Evolutionary conservation across 2,329 filamentous ascomycete genomes (phyloP).

Genomic region (Alternaria hordeiaustralica): DNA sequence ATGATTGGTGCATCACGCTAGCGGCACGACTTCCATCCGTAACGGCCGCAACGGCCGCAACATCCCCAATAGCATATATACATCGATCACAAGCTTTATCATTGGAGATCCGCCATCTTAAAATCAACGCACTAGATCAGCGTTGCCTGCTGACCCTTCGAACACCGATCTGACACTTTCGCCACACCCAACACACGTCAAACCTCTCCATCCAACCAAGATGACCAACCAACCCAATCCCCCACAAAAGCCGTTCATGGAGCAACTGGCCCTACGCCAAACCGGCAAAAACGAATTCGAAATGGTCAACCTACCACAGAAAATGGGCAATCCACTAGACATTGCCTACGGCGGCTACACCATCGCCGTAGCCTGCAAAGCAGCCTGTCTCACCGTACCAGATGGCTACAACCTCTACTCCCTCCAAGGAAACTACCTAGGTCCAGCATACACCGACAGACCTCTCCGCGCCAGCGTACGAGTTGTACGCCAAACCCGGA

Average conservation of each 20-base stretch:
- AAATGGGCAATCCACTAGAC: slow-evolving; percentile 43
- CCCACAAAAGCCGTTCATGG: slow-evolving; percentile 13
- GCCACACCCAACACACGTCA: not conserved
- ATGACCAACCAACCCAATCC: not conserved
- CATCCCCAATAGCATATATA: not conserved
- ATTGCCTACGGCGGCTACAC: slow-evolving; percentile 58
- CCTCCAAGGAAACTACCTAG: slow-evolving; percentile 55
- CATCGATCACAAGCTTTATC: not conserved
- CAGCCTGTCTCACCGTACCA: slow-evolving; percentile 51
- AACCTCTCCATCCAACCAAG: not conserved
- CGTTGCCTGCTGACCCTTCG: not conserved
- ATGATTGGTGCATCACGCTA: not conserved
- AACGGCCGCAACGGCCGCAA: not conserved
- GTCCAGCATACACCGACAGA: slow-evolving; percentile 53
- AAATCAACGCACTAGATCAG: not conserved
- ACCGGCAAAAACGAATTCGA: slow-evolving; percentile 19
- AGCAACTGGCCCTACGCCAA: slow-evolving; percentile 22
- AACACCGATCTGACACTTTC: not conserved
- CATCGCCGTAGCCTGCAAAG: slow-evolving; percentile 50
- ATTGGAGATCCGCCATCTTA: not conserved
- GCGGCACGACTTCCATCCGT: not conserved
- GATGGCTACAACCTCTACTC: slow-evolving; percentile 54
- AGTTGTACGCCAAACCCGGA: slow-evolving; percentile 53
- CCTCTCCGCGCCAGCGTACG: slow-evolving; percentile 49
- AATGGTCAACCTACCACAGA: slow-evolving; percentile 41